These are phyloP conservation scores for Pichia pseudocactophila DNA, from an alignment of 805 yeast genomes.

Conservation along the genomic window DNA sequence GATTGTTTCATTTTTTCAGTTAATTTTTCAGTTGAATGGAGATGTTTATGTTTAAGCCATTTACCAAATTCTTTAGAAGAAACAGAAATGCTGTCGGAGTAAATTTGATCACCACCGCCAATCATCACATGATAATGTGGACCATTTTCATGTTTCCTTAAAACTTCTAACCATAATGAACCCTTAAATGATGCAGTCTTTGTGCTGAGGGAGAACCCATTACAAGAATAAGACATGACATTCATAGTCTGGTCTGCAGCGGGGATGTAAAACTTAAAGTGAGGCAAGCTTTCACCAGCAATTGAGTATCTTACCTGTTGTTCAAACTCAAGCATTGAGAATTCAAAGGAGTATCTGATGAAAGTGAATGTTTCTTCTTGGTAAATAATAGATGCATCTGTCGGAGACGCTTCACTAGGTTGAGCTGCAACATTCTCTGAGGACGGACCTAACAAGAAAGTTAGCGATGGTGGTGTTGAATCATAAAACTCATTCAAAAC, in stretches of 20 bases:
- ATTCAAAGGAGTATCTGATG: conserved; percentile 53
- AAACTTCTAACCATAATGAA: conserved; percentile 79
- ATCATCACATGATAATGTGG: conserved; percentile 80
- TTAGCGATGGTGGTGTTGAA: conserved; percentile 11
- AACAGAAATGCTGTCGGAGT: conserved; percentile 71
- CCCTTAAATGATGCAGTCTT: conserved; percentile 62
- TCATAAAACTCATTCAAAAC: conserved; percentile 40
- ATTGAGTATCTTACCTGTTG: conserved; percentile 58
- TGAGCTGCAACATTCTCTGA: conserved; percentile 27
- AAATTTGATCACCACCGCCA: conserved; percentile 96
- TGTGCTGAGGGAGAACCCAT: conserved; percentile 75
- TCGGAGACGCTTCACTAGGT: background rate
- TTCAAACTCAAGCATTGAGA: conserved; percentile 41
- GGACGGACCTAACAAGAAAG: conserved; percentile 31
- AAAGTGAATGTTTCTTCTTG: conserved; percentile 42
- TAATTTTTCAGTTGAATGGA: conserved; percentile 32
- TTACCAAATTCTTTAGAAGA: conserved; percentile 43
- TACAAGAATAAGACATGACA: conserved; percentile 76
- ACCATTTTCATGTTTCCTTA: conserved; percentile 48
- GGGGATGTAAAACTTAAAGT: conserved; percentile 66
- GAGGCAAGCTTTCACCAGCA: conserved; percentile 32
- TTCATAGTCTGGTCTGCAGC: conserved; percentile 61
- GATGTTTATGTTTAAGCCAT: conserved; percentile 54
- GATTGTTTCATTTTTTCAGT: conserved; percentile 43
- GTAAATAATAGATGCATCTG: conserved; percentile 34